Percentiles rank a stretch among this genome's conserved stretches.
phyloP scores from a whole-genome alignment of 1,139 yeast genomes.

The Sugiyamaella castrensis region DNA sequence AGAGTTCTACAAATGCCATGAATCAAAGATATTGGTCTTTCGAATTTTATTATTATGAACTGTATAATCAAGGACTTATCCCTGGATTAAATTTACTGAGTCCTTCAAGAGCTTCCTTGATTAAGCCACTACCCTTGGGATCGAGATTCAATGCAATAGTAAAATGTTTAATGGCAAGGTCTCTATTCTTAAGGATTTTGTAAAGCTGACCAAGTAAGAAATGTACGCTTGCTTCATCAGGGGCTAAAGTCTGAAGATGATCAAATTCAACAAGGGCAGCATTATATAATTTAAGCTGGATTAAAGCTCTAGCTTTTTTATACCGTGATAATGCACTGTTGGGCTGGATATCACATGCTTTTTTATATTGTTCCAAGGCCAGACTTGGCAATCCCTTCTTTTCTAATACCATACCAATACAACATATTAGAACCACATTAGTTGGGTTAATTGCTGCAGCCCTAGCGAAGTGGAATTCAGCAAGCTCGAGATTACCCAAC shows the following conservation, averaged over 20 bases:
- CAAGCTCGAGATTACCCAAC: slow-evolving; percentile 77
- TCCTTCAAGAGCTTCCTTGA: slow-evolving; percentile 49
- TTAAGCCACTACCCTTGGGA: slow-evolving; percentile 88
- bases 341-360: slow-evolving; percentile 84
- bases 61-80: not conserved
- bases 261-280: slow-evolving; percentile 76
- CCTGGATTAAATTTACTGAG: slow-evolving; percentile 5
- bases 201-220: slow-evolving; percentile 84
- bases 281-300: slow-evolving; percentile 65
- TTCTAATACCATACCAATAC: slow-evolving; percentile 92
- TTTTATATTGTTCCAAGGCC: slow-evolving; percentile 78
- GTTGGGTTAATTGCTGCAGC: slow-evolving; percentile 89
- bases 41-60: slow-evolving; percentile 7
- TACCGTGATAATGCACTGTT: slow-evolving; percentile 81
- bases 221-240: slow-evolving; percentile 94
- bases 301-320: slow-evolving; percentile 80
- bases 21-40: no score
- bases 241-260: slow-evolving; percentile 68
- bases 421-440: slow-evolving; percentile 84
- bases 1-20: no score
- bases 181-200: slow-evolving; percentile 69
- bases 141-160: slow-evolving; percentile 89
- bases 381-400: slow-evolving; percentile 63
- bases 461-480: slow-evolving; percentile 82
- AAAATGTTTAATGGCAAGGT: slow-evolving; percentile 78